Conservation (phyloP, 1,284 basidiomycete genomes). For the Leccinum subrobustum region DNA sequence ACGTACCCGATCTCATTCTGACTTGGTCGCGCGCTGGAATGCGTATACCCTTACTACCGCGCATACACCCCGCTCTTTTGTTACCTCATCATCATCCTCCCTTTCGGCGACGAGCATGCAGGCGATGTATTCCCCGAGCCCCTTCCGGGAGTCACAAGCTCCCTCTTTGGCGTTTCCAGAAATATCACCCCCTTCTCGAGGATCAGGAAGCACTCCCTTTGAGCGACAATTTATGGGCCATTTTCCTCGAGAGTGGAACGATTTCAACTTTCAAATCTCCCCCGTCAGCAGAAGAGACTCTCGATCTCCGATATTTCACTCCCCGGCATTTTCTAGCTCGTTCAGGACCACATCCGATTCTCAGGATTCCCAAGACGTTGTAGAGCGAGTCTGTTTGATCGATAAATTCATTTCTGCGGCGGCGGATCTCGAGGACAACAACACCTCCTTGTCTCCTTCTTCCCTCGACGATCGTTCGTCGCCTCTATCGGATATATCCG, state of each 20-base stretch:
- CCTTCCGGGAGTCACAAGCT: slow-evolving; percentile 22
- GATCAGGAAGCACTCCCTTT: slow-evolving; percentile 10
- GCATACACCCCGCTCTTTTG: slow-evolving; percentile 10
- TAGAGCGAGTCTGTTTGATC: slow-evolving; percentile 26
- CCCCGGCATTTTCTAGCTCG: slow-evolving; percentile 7
- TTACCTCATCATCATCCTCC: slow-evolving; percentile 17
- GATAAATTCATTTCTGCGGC: slow-evolving; percentile 31
- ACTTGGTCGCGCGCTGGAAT: no score
- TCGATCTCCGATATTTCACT: background rate
- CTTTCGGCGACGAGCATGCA: slow-evolving; percentile 7
- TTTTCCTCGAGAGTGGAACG: slow-evolving; percentile 10
- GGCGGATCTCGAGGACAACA: slow-evolving; percentile 9
- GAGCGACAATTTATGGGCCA: slow-evolving; percentile 16
- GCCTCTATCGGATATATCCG: slow-evolving; percentile 28
- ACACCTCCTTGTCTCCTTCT: background rate
- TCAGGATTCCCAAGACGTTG: slow-evolving; percentile 8
- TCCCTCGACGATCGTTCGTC: slow-evolving; percentile 13
- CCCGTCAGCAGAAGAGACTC: slow-evolving; percentile 22
- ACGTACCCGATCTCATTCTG: no score
- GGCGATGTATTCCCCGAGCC: slow-evolving; percentile 30
- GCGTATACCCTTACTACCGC: background rate
- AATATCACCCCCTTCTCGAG: slow-evolving; percentile 31
- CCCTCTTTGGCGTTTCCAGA: slow-evolving; percentile 20
- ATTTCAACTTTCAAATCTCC: slow-evolving; percentile 18
- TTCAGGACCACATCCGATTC: background rate